Evolutionary conservation across 2,329 filamentous ascomycete genomes (phyloP).

Genomic region (Ascochyta clinopodiicola): DNA sequence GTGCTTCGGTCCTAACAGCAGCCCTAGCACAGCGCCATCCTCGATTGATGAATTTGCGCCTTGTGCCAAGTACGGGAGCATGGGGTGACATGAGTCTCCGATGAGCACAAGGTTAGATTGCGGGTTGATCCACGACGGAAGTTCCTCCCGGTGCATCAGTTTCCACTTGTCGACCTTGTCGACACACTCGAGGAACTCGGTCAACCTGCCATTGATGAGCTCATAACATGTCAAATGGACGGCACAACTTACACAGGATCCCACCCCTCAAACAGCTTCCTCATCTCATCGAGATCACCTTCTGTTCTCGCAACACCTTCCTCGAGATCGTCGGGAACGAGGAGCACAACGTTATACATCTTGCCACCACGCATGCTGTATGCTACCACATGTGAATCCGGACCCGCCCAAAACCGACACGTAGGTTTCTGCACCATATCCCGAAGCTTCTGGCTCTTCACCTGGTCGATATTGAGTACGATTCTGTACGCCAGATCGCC

Average conservation of each 20-base stretch:
- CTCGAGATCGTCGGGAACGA: conserved; percentile 69
- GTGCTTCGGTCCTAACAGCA: conserved; percentile 52
- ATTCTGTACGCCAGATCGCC: conserved; percentile 72
- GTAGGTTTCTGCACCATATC: conserved; percentile 61
- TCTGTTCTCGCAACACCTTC: conserved; percentile 58
- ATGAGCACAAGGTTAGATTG: conserved; percentile 63
- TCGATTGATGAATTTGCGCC: conserved; percentile 71
- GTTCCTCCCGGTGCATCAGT: conserved; percentile 60
- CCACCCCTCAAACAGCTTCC: conserved; percentile 65
- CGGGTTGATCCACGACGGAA: conserved; percentile 50
- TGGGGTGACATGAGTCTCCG: conserved; percentile 44
- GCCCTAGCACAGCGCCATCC: conserved; percentile 70
- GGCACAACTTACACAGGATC: conserved; percentile 62
- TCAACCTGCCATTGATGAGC: conserved; percentile 22
- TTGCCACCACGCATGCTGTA: conserved; percentile 66
- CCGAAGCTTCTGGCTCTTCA: conserved; percentile 59
- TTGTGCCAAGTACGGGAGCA: conserved; percentile 45
- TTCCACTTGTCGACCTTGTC: conserved; percentile 72
- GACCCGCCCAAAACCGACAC: conserved; percentile 69
- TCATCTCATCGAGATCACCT: conserved; percentile 68
- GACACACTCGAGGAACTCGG: conserved; percentile 52
- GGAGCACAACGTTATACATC: conserved; percentile 70
- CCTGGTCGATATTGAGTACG: conserved; percentile 60
- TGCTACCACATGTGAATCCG: conserved; percentile 65
- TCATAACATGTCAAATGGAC: conserved; percentile 23